A percentile compares a stretch with the other conserved stretches of the same genome.
These are phyloP conservation scores for Solanum chmielewskii DNA, from an alignment of 257 asterid species.

Conservation along the genomic window DNA sequence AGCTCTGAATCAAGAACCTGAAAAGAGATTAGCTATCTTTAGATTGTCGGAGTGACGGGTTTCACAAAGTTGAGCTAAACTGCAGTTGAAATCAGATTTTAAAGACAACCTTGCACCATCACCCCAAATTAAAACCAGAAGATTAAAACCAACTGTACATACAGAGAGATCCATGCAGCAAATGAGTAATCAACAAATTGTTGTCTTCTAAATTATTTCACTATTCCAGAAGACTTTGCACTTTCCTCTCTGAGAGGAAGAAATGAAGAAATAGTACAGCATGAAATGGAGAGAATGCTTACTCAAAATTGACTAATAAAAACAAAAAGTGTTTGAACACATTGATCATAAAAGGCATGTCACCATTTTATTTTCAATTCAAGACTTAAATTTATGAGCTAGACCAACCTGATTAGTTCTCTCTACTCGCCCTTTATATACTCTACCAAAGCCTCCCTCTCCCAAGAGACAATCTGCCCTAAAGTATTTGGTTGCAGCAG, in stretches of 20 bases:
- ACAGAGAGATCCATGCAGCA: neutral
- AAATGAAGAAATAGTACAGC: neutral
- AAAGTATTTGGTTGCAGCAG: conserved; percentile 77
- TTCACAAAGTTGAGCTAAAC: neutral
- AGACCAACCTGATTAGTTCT: conserved; percentile 59
- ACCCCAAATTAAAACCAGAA: neutral
- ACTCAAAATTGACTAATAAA: neutral
- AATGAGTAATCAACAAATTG: neutral
- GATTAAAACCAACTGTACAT: neutral
- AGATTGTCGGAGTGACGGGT: neutral
- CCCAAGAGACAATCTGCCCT: conserved; percentile 84
- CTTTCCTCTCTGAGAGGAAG: neutral
- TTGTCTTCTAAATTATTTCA: neutral
- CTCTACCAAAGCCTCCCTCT: conserved; percentile 94
- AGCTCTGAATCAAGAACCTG: neutral
- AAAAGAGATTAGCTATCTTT: neutral
- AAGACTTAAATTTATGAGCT: neutral
- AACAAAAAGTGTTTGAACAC: neutral
- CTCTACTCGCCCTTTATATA: conserved; percentile 65
- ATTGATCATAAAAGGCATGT: neutral
- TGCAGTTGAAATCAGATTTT: neutral
- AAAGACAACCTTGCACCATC: too few species aligned
- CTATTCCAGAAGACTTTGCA: neutral
- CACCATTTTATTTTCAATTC: neutral
- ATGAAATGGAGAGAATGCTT: neutral